phyloP scores from a whole-genome alignment of 805 yeast genomes.

The Saccharomycopsis guyanensis region DNA sequence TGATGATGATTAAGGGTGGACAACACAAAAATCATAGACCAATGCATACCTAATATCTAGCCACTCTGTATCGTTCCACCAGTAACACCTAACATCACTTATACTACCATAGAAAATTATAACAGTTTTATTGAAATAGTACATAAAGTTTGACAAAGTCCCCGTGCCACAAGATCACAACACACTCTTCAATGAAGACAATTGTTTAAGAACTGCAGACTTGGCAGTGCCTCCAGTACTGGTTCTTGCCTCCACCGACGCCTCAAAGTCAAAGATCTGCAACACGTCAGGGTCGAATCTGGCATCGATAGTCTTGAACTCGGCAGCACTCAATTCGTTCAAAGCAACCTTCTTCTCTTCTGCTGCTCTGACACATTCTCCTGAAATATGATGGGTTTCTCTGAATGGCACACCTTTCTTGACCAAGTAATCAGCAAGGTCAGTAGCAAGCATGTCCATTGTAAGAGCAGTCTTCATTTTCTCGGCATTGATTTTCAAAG shows the following conservation, averaged over 20 bases:
- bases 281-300: slow-evolving; percentile 78
- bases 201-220: slow-evolving; percentile 75
- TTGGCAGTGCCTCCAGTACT: slow-evolving; percentile 98
- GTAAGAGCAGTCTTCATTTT: slow-evolving; percentile 85
- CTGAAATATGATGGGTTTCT: slow-evolving; percentile 98
- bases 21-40: too few species aligned
- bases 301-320: slow-evolving; percentile 69
- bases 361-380: slow-evolving; percentile 90
- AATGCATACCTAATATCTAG: too few species aligned
- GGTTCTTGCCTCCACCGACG: slow-evolving; percentile 90
- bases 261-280: slow-evolving; percentile 85
- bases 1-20: too few species aligned
- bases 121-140: too few species aligned
- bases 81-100: too few species aligned
- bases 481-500: slow-evolving; percentile 62
- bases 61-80: too few species aligned
- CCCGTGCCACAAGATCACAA: too few species aligned
- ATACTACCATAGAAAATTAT: too few species aligned
- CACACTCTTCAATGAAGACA: slow-evolving; percentile 30
- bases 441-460: slow-evolving; percentile 99
- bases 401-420: slow-evolving; percentile 98
- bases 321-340: slow-evolving; percentile 71
- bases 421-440: slow-evolving; percentile 93
- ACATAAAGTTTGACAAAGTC: too few species aligned
- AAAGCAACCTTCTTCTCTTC: slow-evolving; percentile 71